phyloP scores from a whole-genome alignment of 305 asterid genomes.

The Andrographis paniculata region DNA sequence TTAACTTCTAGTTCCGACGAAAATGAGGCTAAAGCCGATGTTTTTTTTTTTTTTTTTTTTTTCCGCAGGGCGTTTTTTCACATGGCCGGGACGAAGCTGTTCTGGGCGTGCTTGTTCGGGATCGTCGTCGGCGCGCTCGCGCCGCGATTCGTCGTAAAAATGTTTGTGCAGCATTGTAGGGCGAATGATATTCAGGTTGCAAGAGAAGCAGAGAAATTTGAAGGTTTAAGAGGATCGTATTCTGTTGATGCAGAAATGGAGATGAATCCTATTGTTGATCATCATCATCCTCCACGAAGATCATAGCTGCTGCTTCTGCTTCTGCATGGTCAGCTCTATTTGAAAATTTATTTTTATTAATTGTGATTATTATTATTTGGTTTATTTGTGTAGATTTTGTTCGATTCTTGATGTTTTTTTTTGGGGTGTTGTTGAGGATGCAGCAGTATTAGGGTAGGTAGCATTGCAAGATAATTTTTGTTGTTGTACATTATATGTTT shows the following conservation, averaged over 20 bases:
- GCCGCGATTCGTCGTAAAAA: slow-evolving; percentile 59
- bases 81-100: slow-evolving; percentile 32
- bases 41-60: neutral
- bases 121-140: slow-evolving; percentile 38
- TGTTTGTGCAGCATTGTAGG: slow-evolving; percentile 24
- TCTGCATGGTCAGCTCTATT: no score
- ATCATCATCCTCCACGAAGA: neutral
- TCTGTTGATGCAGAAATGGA: neutral
- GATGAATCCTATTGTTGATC: slow-evolving; percentile 2
- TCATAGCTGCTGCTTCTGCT: no score
- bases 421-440: no score
- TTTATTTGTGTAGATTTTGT: no score
- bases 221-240: neutral
- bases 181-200: slow-evolving; percentile 54
- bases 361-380: no score
- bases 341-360: no score
- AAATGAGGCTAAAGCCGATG: slow-evolving; percentile 1
- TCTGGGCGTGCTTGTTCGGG: slow-evolving; percentile 57
- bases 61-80: slow-evolving; percentile 23
- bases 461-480: no score
- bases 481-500: no score
- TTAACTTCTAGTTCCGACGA: no score
- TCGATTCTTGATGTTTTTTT: no score
- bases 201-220: slow-evolving; percentile 51
- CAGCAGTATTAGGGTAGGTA: no score